phyloP scores from a whole-genome alignment of 495 filamentous ascomycete species.

The Neurospora pannonica region DNA sequence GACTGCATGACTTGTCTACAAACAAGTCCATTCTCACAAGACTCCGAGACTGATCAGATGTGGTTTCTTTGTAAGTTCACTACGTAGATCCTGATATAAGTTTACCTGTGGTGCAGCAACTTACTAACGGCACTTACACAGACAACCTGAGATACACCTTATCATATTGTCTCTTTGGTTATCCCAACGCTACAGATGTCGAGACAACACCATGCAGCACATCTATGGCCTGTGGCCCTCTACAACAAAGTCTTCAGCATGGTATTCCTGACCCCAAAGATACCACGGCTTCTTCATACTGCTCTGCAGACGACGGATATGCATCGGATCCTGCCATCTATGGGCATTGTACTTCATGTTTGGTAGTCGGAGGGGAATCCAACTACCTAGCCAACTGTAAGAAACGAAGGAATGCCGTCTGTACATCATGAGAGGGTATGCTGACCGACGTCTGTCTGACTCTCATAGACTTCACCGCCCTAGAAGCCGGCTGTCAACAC shows the following conservation, averaged over 20 bases:
- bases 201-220: conserved; percentile 33
- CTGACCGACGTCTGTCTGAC: conserved; percentile 5
- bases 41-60: conserved; percentile 36
- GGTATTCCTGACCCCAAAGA: conserved; percentile 22
- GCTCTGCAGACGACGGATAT: conserved; percentile 18
- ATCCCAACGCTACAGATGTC: conserved; percentile 31
- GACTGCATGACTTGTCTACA: conserved; percentile 43
- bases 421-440: too few species aligned
- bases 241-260: conserved; percentile 21
- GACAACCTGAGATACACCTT: conserved; percentile 39
- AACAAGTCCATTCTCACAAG: conserved; percentile 35
- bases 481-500: conserved; percentile 41
- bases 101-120: background rate
- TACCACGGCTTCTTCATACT: conserved; percentile 31
- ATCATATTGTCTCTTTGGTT: conserved; percentile 36
- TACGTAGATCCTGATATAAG: background rate
- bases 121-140: conserved; percentile 1
- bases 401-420: background rate
- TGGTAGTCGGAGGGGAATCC: conserved; percentile 26
- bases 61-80: conserved; percentile 43
- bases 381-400: conserved; percentile 35
- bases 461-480: conserved; percentile 32
- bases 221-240: conserved; percentile 28
- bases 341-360: conserved; percentile 28
- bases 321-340: conserved; percentile 16